A percentile compares a stretch with the other conserved stretches of the same genome.
phyloP scores from a whole-genome alignment of 2,329 filamentous ascomycete species.

The Phoma sp. region DNA sequence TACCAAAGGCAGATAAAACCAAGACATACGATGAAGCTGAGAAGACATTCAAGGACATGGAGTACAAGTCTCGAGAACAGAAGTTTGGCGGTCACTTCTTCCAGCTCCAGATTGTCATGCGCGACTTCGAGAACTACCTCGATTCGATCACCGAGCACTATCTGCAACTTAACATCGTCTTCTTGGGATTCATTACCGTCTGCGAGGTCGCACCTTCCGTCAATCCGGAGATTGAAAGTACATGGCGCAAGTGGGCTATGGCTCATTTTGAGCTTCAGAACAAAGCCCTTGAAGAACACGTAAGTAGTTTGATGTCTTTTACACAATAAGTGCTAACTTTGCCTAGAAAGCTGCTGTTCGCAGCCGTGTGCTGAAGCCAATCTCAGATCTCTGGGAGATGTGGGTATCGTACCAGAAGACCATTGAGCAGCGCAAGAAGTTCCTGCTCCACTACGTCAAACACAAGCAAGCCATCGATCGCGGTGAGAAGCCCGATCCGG shows the following conservation, averaged over 20 bases:
- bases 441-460: conserved; percentile 86
- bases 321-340: conserved; percentile 16
- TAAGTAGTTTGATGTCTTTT: conserved; percentile 54
- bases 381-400: conserved; percentile 77
- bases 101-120: conserved; percentile 87
- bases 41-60: conserved; percentile 75
- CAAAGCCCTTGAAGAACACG: conserved; percentile 83
- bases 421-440: conserved; percentile 94
- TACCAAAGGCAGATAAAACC: conserved; percentile 85
- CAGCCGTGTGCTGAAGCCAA: conserved; percentile 84
- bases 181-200: conserved; percentile 82
- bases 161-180: conserved; percentile 79
- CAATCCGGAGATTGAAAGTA: conserved; percentile 87
- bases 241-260: conserved; percentile 91
- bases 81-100: conserved; percentile 93
- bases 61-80: conserved; percentile 81
- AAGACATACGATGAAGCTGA: conserved; percentile 72
- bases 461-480: conserved; percentile 78
- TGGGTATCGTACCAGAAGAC: conserved; percentile 85
- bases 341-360: conserved; percentile 69
- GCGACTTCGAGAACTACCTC: conserved; percentile 93
- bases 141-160: conserved; percentile 82
- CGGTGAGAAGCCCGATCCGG: conserved; percentile 87
- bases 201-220: conserved; percentile 68
- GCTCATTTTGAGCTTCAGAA: conserved; percentile 86